These are phyloP conservation scores for Rubus idaeus DNA, from an alignment of 306 rosid species.

Conservation along the genomic window DNA sequence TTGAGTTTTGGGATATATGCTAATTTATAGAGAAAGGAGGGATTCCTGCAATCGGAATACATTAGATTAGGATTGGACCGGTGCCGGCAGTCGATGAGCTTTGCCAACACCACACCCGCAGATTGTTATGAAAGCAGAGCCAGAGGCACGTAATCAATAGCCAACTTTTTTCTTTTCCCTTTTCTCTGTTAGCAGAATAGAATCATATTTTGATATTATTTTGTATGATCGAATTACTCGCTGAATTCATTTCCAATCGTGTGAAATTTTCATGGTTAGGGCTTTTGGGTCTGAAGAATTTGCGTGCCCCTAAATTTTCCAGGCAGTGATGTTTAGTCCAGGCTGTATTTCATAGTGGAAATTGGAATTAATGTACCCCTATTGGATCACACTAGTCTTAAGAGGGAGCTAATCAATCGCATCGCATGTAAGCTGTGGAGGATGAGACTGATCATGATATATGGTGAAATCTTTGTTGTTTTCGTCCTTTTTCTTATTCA, in stretches of 20 bases:
- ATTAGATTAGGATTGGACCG: conserved; percentile 33
- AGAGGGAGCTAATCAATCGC: not conserved
- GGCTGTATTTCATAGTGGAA: conserved; percentile 12
- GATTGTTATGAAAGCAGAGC: conserved; percentile 25
- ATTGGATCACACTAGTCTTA: conserved; percentile 50
- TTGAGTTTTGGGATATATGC: not conserved
- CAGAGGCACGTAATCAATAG: conserved; percentile 51
- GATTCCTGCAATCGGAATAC: conserved; percentile 4
- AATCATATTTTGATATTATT: conserved; percentile 7
- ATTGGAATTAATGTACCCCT: conserved; percentile 43
- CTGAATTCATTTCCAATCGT: conserved; percentile 15
- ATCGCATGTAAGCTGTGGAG: conserved; percentile 29
- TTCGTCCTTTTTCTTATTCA: not conserved
- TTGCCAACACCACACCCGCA: conserved; percentile 2
- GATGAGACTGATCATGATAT: too few relatives aligned
- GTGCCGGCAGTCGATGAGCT: conserved; percentile 35
- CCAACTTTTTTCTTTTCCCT: conserved; percentile 33
- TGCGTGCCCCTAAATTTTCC: not conserved
- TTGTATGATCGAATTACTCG: not conserved
- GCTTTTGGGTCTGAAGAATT: conserved; percentile 17
- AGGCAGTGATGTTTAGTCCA: not conserved
- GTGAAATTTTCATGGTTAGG: conserved; percentile 25
- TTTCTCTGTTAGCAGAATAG: conserved; percentile 1
- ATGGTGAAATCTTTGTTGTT: too few relatives aligned
- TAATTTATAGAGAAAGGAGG: not conserved